Evolutionary conservation across 2,329 filamentous ascomycete species (phyloP), one percentile per base, ranked within the genome.

Genomic region (Colletotrichum chrysophilum): DNA sequence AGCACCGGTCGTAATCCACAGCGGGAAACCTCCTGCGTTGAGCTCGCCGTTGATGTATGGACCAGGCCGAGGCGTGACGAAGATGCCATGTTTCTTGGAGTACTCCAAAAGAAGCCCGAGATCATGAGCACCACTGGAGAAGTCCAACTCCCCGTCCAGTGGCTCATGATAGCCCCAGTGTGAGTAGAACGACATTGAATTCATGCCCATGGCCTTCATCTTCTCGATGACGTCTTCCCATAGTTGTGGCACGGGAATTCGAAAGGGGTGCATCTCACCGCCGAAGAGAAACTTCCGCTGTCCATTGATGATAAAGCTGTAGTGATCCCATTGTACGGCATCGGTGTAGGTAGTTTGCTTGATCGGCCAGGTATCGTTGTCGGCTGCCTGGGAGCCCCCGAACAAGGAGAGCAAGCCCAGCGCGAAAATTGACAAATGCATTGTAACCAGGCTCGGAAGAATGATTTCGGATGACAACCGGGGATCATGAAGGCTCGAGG

Each of bases 31-130:
- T 76, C 93, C 93, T 5, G 93, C 93, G n/a, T 88, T 89, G 1
- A 85, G 88, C 81, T 95, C 93, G 1, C 93, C 93, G 78, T 94
- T 94, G 85, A 94, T 93, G 65, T 94, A 93, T 1, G 91, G 91
- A 0, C 92, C 91, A 2, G 91, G 91, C 3, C 88, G 87, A 38
- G 93, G 93, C 71, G 95, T 87, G 5, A 95, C 86, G 79, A 94
- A 95, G 60, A 95, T 90, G 1, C 93, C 93, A 24, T 92, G 91
- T 78, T 92, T 83, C 28, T 87, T 84, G 4, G 93, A 93, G 28
- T 93, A 93, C 12, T 92, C 89, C 79, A 94, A 94, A 85, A 52
- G 48, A 5, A 58, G 32, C 0, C 3, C 21, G n/a, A 68, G 58
- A 32, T 68, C 10, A 5, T 68, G 66, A 14, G 66, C 52, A 7